A percentile compares a stretch with the other conserved stretches of the same genome.
Evolutionary conservation across 768 basidiomycete species (phyloP).

Genomic region (Suillus subalutaceus): DNA sequence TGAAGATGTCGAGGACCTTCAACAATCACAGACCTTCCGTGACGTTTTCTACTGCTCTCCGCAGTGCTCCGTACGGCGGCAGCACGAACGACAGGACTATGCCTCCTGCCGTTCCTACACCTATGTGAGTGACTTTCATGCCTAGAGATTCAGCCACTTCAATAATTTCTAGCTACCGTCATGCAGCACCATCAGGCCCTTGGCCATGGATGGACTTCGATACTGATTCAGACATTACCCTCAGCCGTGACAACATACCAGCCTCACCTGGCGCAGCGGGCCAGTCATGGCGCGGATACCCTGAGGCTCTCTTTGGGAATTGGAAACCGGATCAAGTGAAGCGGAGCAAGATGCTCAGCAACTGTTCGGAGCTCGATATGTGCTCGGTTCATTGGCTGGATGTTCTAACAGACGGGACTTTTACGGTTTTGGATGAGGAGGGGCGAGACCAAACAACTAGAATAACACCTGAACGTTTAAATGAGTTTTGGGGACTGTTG

Average conservation of each 20-base stretch:
- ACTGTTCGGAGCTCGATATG: conserved; percentile 14
- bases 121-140: not conserved
- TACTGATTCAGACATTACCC: conserved; percentile 20
- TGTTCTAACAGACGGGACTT: conserved; percentile 20
- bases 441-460: conserved; percentile 9
- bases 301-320: conserved; percentile 49
- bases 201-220: conserved; percentile 48
- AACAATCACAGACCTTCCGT: not conserved
- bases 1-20: not conserved
- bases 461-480: conserved; percentile 22
- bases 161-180: conserved; percentile 30
- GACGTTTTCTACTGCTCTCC: not conserved
- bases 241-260: not conserved
- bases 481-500: conserved; percentile 34
- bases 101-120: conserved; percentile 3
- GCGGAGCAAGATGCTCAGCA: conserved; percentile 29
- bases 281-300: conserved; percentile 38
- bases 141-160: not conserved
- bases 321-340: conserved; percentile 46
- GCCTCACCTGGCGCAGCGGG: not conserved
- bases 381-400: conserved; percentile 29
- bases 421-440: conserved; percentile 16
- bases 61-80: not conserved
- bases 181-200: conserved; percentile 42
- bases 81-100: not conserved